Percentiles rank a stretch among this genome's conserved stretches.
These are phyloP conservation scores for Cyberlindnera bimundalis DNA, from an alignment of 805 yeast species.

Conservation along the genomic window DNA sequence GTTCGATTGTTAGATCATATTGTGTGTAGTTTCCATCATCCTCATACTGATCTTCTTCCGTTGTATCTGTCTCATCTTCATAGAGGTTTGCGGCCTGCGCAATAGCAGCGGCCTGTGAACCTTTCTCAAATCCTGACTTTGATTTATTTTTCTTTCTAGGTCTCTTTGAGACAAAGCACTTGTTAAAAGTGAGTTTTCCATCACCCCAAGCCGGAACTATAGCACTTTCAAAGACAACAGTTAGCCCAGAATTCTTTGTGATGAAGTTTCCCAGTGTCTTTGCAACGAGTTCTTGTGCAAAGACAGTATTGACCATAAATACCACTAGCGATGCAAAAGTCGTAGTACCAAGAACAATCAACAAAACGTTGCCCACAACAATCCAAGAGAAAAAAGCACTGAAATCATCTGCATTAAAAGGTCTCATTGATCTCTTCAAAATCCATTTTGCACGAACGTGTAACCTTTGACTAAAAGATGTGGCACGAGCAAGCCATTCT, in stretches of 20 bases:
- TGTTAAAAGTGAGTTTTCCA: conserved; percentile 78
- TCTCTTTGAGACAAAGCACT: conserved; percentile 81
- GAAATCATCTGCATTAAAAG: conserved; percentile 89
- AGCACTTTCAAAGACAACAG: conserved; percentile 88
- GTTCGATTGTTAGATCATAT: conserved; percentile 86
- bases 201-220: conserved; percentile 92
- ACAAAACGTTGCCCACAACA: conserved; percentile 77
- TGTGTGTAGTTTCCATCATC: conserved; percentile 97
- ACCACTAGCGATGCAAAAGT: conserved; percentile 82
- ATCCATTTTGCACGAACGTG: conserved; percentile 64
- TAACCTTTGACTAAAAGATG: conserved; percentile 38
- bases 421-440: conserved; percentile 69
- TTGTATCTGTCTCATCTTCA: background rate
- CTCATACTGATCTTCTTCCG: conserved; percentile 34
- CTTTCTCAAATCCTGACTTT: conserved; percentile 52
- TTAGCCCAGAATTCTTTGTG: conserved; percentile 76
- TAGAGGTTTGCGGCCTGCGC: conserved; percentile 37
- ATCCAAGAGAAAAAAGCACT: conserved; percentile 91
- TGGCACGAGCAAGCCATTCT: conserved; percentile 42
- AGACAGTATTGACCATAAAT: conserved; percentile 58
- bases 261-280: conserved; percentile 74
- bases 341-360: conserved; percentile 85
- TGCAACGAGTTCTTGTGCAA: conserved; percentile 74
- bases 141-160: conserved; percentile 52
- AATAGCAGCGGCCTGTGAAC: conserved; percentile 69